These are phyloP conservation scores for Xylariaceae sp. DNA, from an alignment of 2,329 filamentous ascomycete species.

Conservation along the genomic window DNA sequence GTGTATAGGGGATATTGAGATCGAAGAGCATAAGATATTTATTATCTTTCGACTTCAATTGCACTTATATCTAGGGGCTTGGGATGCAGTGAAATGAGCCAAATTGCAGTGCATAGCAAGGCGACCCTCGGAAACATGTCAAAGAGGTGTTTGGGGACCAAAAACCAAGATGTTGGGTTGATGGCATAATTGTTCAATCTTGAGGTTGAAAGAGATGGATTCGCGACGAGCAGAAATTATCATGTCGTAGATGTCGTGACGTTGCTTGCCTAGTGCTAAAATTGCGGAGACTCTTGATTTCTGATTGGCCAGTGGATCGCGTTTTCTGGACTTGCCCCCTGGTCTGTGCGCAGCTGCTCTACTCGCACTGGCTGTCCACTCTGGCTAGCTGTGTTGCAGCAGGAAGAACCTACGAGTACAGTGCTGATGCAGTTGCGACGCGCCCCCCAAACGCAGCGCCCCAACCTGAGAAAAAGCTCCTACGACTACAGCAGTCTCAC, in stretches of 20 bases:
- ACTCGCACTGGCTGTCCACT: too few relatives aligned
- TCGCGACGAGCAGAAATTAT: slow-evolving; percentile 19
- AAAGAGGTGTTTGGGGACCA: slow-evolving; percentile 2
- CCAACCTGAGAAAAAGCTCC: too few relatives aligned
- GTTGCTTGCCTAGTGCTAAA: slow-evolving; percentile 22
- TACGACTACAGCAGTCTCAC: too few relatives aligned
- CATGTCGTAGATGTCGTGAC: slow-evolving; percentile 28
- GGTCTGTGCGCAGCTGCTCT: slow-evolving; percentile 24
- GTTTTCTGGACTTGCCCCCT: slow-evolving; percentile 21
- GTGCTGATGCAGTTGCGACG: slow-evolving; percentile 14
- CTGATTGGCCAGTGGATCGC: slow-evolving; percentile 25
- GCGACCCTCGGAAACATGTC: slow-evolving; percentile 19
- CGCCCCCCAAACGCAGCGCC: slow-evolving; percentile 17
- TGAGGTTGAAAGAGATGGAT: slow-evolving; percentile 27
- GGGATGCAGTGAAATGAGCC: slow-evolving; percentile 20
- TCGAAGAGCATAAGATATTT: slow-evolving; percentile 25
- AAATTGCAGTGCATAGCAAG: slow-evolving; percentile 15
- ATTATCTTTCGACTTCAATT: slow-evolving; percentile 13
- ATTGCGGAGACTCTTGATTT: neutral
- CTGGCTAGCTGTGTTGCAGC: too few relatives aligned
- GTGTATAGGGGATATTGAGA: slow-evolving; percentile 20
- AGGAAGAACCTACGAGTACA: too few relatives aligned
- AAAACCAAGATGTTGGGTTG: slow-evolving; percentile 9
- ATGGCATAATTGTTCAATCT: slow-evolving; percentile 15
- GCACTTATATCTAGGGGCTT: slow-evolving; percentile 2